These are phyloP conservation scores for Rhodomyrtus tomentosa DNA, from an alignment of 345 rosid genomes.

Conservation along the genomic window DNA sequence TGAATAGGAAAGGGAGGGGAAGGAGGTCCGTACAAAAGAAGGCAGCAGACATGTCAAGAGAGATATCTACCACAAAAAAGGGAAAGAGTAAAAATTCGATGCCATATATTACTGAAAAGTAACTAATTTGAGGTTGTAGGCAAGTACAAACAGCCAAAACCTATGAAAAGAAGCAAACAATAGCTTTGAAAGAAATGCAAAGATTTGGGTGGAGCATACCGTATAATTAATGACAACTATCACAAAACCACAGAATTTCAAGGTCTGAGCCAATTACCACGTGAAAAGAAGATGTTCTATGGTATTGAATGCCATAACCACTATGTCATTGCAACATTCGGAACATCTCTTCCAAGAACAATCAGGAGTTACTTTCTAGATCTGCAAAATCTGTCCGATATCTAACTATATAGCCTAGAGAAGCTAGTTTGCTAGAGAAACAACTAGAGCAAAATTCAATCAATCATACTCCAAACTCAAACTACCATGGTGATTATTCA, in stretches of 20 bases:
- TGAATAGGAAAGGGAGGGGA: not conserved
- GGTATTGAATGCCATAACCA: not conserved
- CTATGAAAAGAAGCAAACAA: not conserved
- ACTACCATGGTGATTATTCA: not conserved
- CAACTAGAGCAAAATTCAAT: not conserved
- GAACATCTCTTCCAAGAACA: not conserved
- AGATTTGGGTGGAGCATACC: not conserved
- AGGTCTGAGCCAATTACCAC: not conserved
- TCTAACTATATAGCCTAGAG: not conserved
- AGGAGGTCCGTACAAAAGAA: not conserved
- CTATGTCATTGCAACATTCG: not conserved
- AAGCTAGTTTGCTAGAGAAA: not conserved
- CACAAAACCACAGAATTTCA: not conserved
- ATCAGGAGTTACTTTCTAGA: not conserved
- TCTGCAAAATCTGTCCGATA: not conserved
- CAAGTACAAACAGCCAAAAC: not conserved
- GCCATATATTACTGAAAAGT: not conserved
- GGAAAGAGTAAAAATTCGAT: not conserved
- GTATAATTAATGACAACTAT: not conserved
- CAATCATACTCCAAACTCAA: not conserved
- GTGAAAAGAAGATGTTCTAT: not conserved
- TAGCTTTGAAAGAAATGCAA: not conserved
- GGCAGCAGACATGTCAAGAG: not conserved
- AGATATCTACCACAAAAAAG: not conserved
- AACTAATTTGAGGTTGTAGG: not conserved